A percentile compares a stretch with the other conserved stretches of the same genome.
Conservation (phyloP, 371 early-diverging fungal species). For the Lichtheimia hyalospora region DNA sequence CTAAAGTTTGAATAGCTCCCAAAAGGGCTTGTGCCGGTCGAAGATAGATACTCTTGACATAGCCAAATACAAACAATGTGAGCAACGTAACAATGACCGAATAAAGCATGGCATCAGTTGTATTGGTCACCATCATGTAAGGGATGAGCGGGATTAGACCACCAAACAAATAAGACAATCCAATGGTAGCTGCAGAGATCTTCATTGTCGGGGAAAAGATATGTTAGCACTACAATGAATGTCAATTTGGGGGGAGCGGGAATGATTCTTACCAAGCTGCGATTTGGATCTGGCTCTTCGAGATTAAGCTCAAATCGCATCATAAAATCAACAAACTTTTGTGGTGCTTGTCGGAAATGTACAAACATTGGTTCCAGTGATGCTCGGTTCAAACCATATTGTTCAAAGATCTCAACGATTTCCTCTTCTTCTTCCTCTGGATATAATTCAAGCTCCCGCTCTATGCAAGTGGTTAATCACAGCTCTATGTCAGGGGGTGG, state of each 20-base stretch:
- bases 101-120: conserved; percentile 45
- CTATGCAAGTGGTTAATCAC: conserved; percentile 8
- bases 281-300: conserved; percentile 62
- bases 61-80: conserved; percentile 70
- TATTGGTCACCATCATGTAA: conserved; percentile 51
- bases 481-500: background rate
- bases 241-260: background rate
- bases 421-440: conserved; percentile 69
- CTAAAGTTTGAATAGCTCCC: conserved; percentile 58
- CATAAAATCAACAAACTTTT: conserved; percentile 72
- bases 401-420: conserved; percentile 59
- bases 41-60: conserved; percentile 59
- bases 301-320: conserved; percentile 73
- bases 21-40: conserved; percentile 47
- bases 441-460: conserved; percentile 55
- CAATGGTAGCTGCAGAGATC: conserved; percentile 70
- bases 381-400: conserved; percentile 58
- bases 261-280: conserved; percentile 56
- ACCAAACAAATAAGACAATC: conserved; percentile 67
- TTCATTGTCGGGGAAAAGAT: conserved; percentile 4
- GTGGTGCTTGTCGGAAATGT: conserved; percentile 52
- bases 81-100: conserved; percentile 59
- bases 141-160: conserved; percentile 72
- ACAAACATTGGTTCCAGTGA: conserved; percentile 61
- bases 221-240: conserved; percentile 1